These are phyloP conservation scores for Eucalyptus pauciflora DNA, from an alignment of 345 rosid genomes.

Conservation along the genomic window DNA sequence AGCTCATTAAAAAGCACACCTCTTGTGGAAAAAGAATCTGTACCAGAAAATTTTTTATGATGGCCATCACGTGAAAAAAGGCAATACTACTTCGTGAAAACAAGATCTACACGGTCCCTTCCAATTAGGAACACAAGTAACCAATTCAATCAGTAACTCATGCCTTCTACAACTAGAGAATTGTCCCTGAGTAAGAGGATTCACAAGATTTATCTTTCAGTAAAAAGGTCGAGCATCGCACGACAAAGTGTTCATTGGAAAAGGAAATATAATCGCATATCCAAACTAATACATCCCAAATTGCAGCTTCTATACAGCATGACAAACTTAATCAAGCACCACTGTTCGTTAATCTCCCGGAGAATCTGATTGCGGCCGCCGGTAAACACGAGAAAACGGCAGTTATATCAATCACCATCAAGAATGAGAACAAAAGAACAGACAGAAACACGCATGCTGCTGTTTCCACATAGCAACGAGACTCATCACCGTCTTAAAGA, in stretches of 20 bases:
- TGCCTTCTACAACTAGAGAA: background rate
- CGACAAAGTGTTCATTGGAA: background rate
- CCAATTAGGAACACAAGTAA: background rate
- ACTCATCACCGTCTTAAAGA: background rate
- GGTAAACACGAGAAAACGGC: background rate
- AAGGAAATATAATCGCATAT: background rate
- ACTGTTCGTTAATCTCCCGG: background rate
- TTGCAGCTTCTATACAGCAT: background rate
- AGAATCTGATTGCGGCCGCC: background rate
- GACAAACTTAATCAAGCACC: background rate
- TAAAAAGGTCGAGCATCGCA: background rate
- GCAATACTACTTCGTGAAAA: background rate
- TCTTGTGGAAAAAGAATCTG: background rate
- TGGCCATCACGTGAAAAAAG: fast-evolving
- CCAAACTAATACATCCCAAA: background rate
- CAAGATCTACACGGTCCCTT: background rate
- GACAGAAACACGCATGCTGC: background rate
- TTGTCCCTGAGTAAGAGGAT: background rate
- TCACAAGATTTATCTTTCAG: background rate
- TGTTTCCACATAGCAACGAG: background rate
- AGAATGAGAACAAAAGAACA: background rate
- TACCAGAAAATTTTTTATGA: fast-evolving
- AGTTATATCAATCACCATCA: background rate
- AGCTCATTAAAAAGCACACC: background rate
- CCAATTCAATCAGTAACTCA: background rate